Conservation (phyloP, 1,284 basidiomycete species). For the Ceratobasidium sp. region DNA sequence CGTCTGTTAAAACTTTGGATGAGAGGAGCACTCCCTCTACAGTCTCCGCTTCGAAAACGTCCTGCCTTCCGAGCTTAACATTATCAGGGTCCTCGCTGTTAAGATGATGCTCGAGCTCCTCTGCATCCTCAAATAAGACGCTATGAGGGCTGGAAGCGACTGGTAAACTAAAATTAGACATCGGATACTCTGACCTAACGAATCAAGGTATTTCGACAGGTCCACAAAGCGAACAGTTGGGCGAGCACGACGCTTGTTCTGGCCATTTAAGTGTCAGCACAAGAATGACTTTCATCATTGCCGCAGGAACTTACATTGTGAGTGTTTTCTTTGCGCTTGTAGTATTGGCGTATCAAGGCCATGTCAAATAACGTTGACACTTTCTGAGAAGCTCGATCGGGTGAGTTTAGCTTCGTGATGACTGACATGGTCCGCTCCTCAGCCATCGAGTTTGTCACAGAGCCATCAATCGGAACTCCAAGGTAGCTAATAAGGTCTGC, state of each 20-base stretch:
- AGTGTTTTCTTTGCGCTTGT: slow-evolving; percentile 11
- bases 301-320: too few relatives aligned
- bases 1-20: neutral
- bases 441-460: slow-evolving; percentile 17
- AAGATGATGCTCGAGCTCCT: neutral
- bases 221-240: slow-evolving; percentile 20
- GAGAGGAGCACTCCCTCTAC: neutral
- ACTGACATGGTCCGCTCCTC: slow-evolving; percentile 18
- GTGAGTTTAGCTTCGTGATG: slow-evolving; percentile 11
- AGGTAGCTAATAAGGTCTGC: slow-evolving; percentile 4
- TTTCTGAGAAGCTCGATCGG: slow-evolving; percentile 6
- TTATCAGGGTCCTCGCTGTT: neutral
- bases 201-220: neutral
- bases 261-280: neutral
- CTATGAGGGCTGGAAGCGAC: neutral
- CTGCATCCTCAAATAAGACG: neutral
- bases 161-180: neutral
- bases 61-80: neutral
- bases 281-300: too few relatives aligned
- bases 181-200: neutral
- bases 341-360: slow-evolving; percentile 5
- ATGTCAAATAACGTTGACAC: slow-evolving; percentile 14
- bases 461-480: neutral
- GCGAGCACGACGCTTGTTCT: neutral
- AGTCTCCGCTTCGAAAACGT: slow-evolving; percentile 9